Base-by-base conservation (phyloP, 805 yeast genomes). In the Cephaloascus albidus region DNA sequence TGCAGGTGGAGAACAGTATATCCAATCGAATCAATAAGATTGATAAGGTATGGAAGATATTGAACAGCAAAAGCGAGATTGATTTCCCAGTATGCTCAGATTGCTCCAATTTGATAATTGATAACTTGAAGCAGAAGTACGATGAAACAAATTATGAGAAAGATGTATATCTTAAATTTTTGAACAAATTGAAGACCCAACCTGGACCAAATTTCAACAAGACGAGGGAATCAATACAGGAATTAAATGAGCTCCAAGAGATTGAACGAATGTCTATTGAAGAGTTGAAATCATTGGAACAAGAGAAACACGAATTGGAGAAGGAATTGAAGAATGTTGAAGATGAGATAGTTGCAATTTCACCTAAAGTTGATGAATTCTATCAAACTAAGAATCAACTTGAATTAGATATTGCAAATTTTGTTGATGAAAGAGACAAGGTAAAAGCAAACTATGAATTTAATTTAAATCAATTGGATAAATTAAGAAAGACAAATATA, bases 71-170 rank as follows among this genome's bases (percentile, higher is more conserved):
- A 44, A 80, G 81, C 38, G 87, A 81, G 43, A 70, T 90, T 14
- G 94, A 86, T 45, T 79, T 78, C 51, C 98, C 98, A 0, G 76
- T 93, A 14, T 90, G 97, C 50, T 70, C 70, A 18, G 97, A 89
- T 35, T 93, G 98, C 57, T 83, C 93, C 4, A 76, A 71, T 34
- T 55, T 70, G 17, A 58, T 90, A 19, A 64, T 83, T 10, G 78
- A 74, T 8, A 80, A 79, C 41, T 68, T 87, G 55, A 81, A 79
- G 50, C 55, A 63, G 10, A 80, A 80, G 47, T 84, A 84, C 54
- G 90, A 84, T 43, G 84, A 77, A 40, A 73, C 81, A 4, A 74
- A 82, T 16, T 71, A 70, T 44, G 96, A 90, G 50, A 78, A 90
- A 45, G 95, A 88, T 38, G 72, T 76, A 2, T 93, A 88, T 54